These are phyloP conservation scores for Cerrena zonata DNA, from an alignment of 1,284 basidiomycete genomes.

Conservation along the genomic window DNA sequence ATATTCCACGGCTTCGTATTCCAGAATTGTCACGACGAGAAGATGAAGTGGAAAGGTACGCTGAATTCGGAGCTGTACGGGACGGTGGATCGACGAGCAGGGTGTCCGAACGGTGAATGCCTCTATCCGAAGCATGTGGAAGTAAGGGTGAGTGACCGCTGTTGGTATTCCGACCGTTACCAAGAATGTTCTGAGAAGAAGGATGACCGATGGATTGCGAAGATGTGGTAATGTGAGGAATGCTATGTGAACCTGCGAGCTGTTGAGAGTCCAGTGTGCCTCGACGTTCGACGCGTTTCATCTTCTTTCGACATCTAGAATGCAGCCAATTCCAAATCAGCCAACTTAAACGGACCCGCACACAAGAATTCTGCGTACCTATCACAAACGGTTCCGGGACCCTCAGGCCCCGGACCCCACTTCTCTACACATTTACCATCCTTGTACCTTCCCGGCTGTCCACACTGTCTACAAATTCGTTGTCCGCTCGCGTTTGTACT, in stretches of 20 bases:
- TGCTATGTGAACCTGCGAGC: constrained; percentile 9
- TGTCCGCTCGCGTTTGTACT: constrained; percentile 60
- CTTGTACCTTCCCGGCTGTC: constrained; percentile 65
- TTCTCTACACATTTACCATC: constrained; percentile 82
- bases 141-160: constrained; percentile 9
- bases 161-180: constrained; percentile 18
- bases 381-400: constrained; percentile 79
- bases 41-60: neutral
- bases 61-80: constrained; percentile 7
- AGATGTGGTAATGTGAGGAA: constrained; percentile 3
- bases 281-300: constrained; percentile 75
- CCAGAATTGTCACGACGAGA: neutral
- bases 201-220: constrained; percentile 22
- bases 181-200: constrained; percentile 18
- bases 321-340: too few species aligned
- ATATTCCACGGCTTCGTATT: constrained; percentile 14
- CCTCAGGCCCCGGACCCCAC: constrained; percentile 79
- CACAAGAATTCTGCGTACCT: constrained; percentile 32
- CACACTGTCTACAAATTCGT: constrained; percentile 70
- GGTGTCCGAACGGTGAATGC: constrained; percentile 28
- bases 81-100: constrained; percentile 20
- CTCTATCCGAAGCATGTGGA: constrained; percentile 7
- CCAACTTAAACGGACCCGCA: too few species aligned
- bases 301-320: constrained; percentile 71
- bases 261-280: constrained; percentile 55